Conservation (phyloP, 2,329 filamentous ascomycete species). For the Sporothrix humicola region DNA sequence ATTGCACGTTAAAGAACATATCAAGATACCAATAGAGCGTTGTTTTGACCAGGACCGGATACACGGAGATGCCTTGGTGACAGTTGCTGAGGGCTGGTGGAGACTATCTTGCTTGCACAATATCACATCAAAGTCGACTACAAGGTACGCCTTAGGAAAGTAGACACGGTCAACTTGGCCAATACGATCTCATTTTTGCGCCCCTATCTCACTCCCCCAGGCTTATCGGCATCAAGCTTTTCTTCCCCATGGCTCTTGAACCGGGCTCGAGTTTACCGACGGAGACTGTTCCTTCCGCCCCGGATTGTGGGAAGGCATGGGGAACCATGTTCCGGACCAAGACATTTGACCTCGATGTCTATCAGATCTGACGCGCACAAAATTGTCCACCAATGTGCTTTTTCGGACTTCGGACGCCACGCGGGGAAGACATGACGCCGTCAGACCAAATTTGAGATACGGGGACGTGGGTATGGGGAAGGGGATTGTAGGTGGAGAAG, state of each 20-base stretch:
- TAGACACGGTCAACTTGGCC: not conserved
- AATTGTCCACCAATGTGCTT: constrained; percentile 18
- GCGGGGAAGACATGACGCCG: not conserved
- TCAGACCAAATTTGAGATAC: not conserved
- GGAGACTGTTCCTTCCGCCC: constrained; percentile 12
- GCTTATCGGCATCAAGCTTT: not conserved
- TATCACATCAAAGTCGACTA: not conserved
- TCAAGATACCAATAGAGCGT: constrained; percentile 16
- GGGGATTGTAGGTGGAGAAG: no score
- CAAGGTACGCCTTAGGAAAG: not conserved
- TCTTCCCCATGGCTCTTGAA: not conserved
- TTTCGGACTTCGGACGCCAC: not conserved
- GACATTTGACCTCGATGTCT: not conserved
- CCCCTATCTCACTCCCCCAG: not conserved
- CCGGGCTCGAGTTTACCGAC: not conserved
- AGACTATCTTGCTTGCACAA: no score
- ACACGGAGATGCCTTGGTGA: no score
- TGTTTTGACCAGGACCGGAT: not conserved
- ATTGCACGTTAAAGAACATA: no score
- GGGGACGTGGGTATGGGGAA: not conserved
- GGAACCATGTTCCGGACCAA: not conserved
- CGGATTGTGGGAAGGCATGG: not conserved
- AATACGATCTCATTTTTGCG: not conserved
- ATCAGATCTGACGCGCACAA: not conserved
- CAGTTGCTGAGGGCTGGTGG: no score